A percentile compares a stretch with the other conserved stretches of the same genome.
Evolutionary conservation across 1,284 basidiomycete species (phyloP).

Genomic region (Pascua guehoae): DNA sequence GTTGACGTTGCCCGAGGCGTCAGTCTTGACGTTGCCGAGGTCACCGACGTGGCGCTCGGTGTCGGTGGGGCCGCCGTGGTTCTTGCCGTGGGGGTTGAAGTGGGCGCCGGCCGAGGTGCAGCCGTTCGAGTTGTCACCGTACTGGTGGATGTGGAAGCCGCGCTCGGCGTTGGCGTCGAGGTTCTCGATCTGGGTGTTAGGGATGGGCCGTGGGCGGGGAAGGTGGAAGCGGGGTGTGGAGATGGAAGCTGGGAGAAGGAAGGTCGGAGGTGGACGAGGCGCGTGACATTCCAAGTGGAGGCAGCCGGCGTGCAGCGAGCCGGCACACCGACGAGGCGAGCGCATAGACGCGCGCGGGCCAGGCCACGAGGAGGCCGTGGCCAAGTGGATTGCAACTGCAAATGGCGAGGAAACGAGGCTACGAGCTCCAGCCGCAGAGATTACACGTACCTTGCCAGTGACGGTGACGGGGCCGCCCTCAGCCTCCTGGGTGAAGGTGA

Average conservation of each 20-base stretch:
- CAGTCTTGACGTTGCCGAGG: constrained; percentile 63
- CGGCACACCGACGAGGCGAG: neutral
- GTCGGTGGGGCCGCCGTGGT: constrained; percentile 61
- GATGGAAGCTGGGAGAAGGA: neutral
- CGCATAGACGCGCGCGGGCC: too few relatives aligned
- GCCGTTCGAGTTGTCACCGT: constrained; percentile 50
- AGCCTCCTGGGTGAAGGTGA: constrained; percentile 62
- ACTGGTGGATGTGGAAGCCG: constrained; percentile 59
- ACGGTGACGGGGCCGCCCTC: constrained; percentile 59
- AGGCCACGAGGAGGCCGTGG: too few relatives aligned
- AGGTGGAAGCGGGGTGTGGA: neutral
- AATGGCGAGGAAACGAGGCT: neutral
- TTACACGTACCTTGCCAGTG: constrained; percentile 53
- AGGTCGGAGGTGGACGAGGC: neutral
- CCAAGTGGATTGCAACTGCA: neutral
- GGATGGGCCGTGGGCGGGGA: neutral
- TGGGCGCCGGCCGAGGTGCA: constrained; percentile 69
- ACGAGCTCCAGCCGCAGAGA: neutral
- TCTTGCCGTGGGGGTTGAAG: constrained; percentile 66
- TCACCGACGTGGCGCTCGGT: constrained; percentile 68
- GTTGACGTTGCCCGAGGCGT: constrained; percentile 56
- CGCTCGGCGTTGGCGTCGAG: constrained; percentile 60
- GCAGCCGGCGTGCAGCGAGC: neutral
- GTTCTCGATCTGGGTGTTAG: constrained; percentile 53
- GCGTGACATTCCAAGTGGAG: neutral